Conservation (phyloP, 345 rosid species). For the Sonneratia caseolaris region DNA sequence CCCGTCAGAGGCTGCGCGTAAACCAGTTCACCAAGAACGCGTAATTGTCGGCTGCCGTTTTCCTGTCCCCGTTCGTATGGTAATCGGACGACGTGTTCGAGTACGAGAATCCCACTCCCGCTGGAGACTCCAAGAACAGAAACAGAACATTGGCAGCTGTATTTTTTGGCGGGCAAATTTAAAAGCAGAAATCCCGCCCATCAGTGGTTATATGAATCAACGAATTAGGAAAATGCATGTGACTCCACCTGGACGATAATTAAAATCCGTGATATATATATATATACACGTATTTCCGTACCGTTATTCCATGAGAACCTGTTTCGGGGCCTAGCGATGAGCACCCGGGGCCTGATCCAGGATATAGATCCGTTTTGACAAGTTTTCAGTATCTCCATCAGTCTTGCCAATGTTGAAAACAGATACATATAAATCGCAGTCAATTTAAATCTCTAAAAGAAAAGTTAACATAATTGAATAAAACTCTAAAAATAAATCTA, state of each 20-base stretch:
- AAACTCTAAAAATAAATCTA: too few relatives aligned
- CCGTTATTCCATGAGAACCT: conserved; percentile 28
- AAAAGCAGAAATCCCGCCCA: too few relatives aligned
- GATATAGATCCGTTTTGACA: not conserved
- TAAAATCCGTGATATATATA: too few relatives aligned
- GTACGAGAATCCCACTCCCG: conserved; percentile 89
- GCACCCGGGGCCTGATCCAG: conserved; percentile 43
- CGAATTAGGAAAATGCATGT: too few relatives aligned
- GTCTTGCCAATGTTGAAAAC: too few relatives aligned
- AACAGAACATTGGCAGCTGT: conserved; percentile 69
- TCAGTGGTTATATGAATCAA: too few relatives aligned
- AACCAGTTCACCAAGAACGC: conserved; percentile 65
- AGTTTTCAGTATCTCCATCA: too few relatives aligned
- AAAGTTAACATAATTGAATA: too few relatives aligned
- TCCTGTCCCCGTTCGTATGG: conserved; percentile 36
- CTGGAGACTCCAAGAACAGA: conserved; percentile 74
- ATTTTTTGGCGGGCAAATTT: too few relatives aligned
- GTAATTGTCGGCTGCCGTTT: conserved; percentile 59
- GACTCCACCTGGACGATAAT: too few relatives aligned
- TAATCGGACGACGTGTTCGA: conserved; percentile 61
- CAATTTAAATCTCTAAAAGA: too few relatives aligned
- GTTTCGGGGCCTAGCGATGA: conserved; percentile 29
- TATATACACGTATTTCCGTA: not conserved
- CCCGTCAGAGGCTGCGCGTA: conserved; percentile 15
- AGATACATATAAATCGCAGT: too few relatives aligned